Evolutionary conservation across 257 asterid genomes (phyloP), one percentile per base, ranked within the genome.

Genomic region (Ehretia macrophylla): DNA sequence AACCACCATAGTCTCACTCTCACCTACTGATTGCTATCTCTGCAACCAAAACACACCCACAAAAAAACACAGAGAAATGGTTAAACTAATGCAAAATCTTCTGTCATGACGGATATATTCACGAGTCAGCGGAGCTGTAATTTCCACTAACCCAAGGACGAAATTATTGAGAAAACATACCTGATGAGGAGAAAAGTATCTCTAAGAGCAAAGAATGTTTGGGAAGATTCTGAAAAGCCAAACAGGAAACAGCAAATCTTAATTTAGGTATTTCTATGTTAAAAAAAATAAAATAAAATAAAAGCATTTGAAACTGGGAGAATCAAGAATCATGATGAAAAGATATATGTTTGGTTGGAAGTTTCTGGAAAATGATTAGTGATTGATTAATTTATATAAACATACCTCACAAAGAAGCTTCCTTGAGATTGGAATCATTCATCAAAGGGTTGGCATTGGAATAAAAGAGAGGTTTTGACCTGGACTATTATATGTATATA

Each of bases 121-220:
- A n/a, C n/a, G n/a, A n/a, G n/a, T n/a, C n/a, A n/a, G n/a, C n/a
- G n/a, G n/a, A n/a, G n/a, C n/a, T n/a, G n/a, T n/a, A n/a, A n/a
- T n/a, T n/a, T n/a, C n/a, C n/a, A n/a, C n/a, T n/a, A n/a, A n/a
- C n/a, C n/a, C n/a, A n/a, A n/a, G n/a, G n/a, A n/a, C n/a, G n/a
- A n/a, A n/a, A n/a, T n/a, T n/a, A n/a, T n/a, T n/a, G 27, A 23
- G 51, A 3, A 17, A 23, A 9, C 17, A 51, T 19, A 47, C 59
- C 59, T 17, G 51, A 59, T 11, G 11, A 8, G 14, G 51, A 32
- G 54, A 67, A 16, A 37, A 48, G 13, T 38, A 50, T 69, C 56
- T 83, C 77, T 19, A 76, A 74, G 70, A 71, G 68, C 35, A 78
- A 56, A 56, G 78, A 81, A 27, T 45, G 11, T 39, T 54, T 9